Conservation (phyloP, 1,139 yeast genomes). For the Scheffersomyces stambukii region DNA sequence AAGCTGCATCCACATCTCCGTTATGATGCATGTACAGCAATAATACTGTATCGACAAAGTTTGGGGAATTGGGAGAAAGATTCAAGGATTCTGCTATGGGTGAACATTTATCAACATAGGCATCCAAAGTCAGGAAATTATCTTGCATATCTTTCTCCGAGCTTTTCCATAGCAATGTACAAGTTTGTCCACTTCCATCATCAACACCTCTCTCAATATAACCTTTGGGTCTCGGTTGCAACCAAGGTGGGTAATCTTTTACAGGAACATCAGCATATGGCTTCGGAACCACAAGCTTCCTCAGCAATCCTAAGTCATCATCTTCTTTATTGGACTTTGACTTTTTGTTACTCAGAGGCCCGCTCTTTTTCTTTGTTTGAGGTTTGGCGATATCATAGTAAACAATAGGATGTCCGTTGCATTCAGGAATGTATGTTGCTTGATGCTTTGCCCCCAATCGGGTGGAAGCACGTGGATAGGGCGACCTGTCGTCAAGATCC, state of each 20-base stretch:
- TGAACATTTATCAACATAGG: slow-evolving; percentile 51
- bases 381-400: slow-evolving; percentile 51
- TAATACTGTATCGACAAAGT: slow-evolving; percentile 72
- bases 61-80: slow-evolving; percentile 55
- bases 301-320: slow-evolving; percentile 24
- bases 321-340: slow-evolving; percentile 15
- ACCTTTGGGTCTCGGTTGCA: slow-evolving; percentile 75
- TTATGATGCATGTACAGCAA: slow-evolving; percentile 47
- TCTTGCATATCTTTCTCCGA: slow-evolving; percentile 30
- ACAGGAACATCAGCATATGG: slow-evolving; percentile 39
- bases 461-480: slow-evolving; percentile 80
- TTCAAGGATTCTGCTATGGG: slow-evolving; percentile 52
- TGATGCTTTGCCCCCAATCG: slow-evolving; percentile 75
- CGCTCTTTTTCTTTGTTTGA: slow-evolving; percentile 13
- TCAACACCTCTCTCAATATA: slow-evolving; percentile 85
- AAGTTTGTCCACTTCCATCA: slow-evolving; percentile 50
- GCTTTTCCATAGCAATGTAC: slow-evolving; percentile 64
- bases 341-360: slow-evolving; percentile 15
- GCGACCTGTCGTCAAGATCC: slow-evolving; percentile 70
- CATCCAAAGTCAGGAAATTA: slow-evolving; percentile 39
- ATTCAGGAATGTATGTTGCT: slow-evolving; percentile 61
- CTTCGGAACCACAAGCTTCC: slow-evolving; percentile 43
- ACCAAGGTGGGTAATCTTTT: slow-evolving; percentile 64
- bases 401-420: slow-evolving; percentile 56
- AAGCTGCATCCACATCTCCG: slow-evolving; percentile 49